A percentile compares a stretch with the other conserved stretches of the same genome.
These are phyloP conservation scores for Arachnomyces sp. DNA, from an alignment of 2,329 filamentous ascomycete genomes.

Conservation along the genomic window DNA sequence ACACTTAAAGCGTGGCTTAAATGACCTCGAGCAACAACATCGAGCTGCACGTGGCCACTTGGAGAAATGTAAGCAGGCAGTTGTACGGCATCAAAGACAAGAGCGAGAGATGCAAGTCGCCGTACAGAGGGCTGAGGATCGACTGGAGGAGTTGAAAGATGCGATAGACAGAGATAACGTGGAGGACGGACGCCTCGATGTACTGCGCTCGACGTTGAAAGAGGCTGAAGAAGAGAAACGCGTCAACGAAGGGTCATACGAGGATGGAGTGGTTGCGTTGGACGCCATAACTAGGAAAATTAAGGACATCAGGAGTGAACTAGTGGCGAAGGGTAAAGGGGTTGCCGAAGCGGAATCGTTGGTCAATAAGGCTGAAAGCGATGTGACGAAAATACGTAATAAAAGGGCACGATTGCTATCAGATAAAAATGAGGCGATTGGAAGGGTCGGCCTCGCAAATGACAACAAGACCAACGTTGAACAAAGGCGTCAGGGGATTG, in stretches of 20 bases:
- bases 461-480: slow-evolving; percentile 41
- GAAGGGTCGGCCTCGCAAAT: slow-evolving; percentile 44
- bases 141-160: slow-evolving; percentile 59
- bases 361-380: slow-evolving; percentile 51
- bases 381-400: slow-evolving; percentile 43
- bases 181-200: slow-evolving; percentile 58
- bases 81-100: slow-evolving; percentile 44
- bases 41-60: slow-evolving; percentile 42
- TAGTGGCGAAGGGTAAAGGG: slow-evolving; percentile 25
- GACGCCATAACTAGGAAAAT: slow-evolving; percentile 35
- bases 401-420: slow-evolving; percentile 48
- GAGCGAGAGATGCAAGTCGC: slow-evolving; percentile 46
- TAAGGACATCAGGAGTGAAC: slow-evolving; percentile 28
- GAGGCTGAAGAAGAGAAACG: slow-evolving; percentile 46
- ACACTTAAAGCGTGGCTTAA: slow-evolving; percentile 50
- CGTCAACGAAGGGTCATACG: slow-evolving; percentile 37
- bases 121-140: slow-evolving; percentile 54
- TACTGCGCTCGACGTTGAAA: slow-evolving; percentile 51
- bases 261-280: slow-evolving; percentile 42
- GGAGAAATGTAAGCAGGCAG: slow-evolving; percentile 42
- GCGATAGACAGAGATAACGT: slow-evolving; percentile 52
- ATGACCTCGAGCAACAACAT: slow-evolving; percentile 44
- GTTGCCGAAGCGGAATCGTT: slow-evolving; percentile 33
- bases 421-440: slow-evolving; percentile 56
- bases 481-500: slow-evolving; percentile 42